These are phyloP conservation scores for Cercophora scortea DNA, from an alignment of 495 filamentous ascomycete genomes.

Conservation along the genomic window DNA sequence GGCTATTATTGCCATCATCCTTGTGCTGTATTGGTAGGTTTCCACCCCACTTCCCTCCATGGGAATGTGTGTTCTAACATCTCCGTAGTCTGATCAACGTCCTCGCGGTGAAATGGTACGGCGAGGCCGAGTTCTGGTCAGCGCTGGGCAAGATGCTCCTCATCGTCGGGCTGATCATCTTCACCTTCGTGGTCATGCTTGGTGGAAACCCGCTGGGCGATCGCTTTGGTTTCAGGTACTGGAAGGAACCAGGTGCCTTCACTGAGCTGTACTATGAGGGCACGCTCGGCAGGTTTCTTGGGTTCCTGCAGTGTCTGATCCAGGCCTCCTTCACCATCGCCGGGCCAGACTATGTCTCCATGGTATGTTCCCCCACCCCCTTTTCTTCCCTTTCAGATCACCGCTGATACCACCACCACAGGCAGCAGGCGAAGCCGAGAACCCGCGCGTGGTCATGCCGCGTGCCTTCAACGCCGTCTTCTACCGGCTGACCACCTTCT, in stretches of 20 bases:
- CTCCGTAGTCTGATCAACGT: constrained; percentile 48
- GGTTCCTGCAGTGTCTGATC: constrained; percentile 63
- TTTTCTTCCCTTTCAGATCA: neutral
- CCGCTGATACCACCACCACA: neutral
- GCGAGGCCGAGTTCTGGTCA: constrained; percentile 52
- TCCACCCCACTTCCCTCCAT: constrained; percentile 1
- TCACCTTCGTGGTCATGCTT: constrained; percentile 68
- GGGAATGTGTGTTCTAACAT: constrained; percentile 4
- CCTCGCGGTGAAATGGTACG: constrained; percentile 57
- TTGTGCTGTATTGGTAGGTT: constrained; percentile 53
- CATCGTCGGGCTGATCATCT: constrained; percentile 57
- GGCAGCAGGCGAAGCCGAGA: constrained; percentile 64
- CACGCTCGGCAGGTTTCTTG: constrained; percentile 57
- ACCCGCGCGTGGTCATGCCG: constrained; percentile 57
- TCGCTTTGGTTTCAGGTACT: constrained; percentile 68
- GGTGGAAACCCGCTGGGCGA: constrained; percentile 63
- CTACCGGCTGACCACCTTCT: constrained; percentile 67
- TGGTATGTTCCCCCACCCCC: constrained; percentile 23
- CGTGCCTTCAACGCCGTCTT: constrained; percentile 72
- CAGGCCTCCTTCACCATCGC: constrained; percentile 74
- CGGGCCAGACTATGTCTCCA: constrained; percentile 74
- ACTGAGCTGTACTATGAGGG: constrained; percentile 52
- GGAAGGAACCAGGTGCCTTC: constrained; percentile 67
- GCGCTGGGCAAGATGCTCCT: constrained; percentile 60
- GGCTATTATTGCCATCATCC: constrained; percentile 53